Evolutionary conservation across 2,329 filamentous ascomycete genomes (phyloP).

Genomic region (Claviceps monticola): DNA sequence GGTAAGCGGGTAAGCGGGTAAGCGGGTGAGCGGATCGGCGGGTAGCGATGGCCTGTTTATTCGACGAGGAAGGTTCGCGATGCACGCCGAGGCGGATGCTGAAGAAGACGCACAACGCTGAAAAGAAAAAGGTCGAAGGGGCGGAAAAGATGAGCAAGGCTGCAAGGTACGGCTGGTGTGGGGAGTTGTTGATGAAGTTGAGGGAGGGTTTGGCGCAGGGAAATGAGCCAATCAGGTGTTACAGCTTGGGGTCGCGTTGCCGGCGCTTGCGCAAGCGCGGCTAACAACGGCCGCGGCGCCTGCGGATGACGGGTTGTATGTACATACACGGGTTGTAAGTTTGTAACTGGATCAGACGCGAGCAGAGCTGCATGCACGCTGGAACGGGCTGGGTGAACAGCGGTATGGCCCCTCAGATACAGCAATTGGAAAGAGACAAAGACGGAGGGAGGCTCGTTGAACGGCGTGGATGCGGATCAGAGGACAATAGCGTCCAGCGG

Average conservation of each 20-base stretch:
- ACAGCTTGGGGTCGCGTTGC: not conserved
- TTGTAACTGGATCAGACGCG: too few species aligned
- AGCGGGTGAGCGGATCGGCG: not conserved
- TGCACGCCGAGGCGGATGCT: not conserved
- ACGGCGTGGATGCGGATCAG: not conserved
- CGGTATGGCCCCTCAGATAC: not conserved
- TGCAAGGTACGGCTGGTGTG: not conserved
- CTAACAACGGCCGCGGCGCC: not conserved
- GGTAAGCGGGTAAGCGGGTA: too few species aligned
- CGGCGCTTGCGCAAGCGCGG: not conserved
- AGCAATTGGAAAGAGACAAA: not conserved
- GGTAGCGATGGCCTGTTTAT: not conserved
- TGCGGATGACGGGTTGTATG: too few species aligned
- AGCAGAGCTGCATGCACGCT: not conserved
- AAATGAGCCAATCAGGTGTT: conserved; percentile 3
- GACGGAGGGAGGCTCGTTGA: not conserved
- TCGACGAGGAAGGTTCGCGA: not conserved
- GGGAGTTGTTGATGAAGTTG: not conserved
- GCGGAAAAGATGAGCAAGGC: not conserved
- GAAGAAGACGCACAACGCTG: not conserved
- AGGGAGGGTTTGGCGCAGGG: not conserved
- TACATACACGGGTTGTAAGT: too few species aligned
- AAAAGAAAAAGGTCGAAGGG: not conserved
- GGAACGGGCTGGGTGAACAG: not conserved
- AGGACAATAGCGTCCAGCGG: not conserved